A percentile compares a stretch with the other conserved stretches of the same genome.
Evolutionary conservation across 768 basidiomycete species (phyloP).

Genomic region (Kwoniella dendrophila): DNA sequence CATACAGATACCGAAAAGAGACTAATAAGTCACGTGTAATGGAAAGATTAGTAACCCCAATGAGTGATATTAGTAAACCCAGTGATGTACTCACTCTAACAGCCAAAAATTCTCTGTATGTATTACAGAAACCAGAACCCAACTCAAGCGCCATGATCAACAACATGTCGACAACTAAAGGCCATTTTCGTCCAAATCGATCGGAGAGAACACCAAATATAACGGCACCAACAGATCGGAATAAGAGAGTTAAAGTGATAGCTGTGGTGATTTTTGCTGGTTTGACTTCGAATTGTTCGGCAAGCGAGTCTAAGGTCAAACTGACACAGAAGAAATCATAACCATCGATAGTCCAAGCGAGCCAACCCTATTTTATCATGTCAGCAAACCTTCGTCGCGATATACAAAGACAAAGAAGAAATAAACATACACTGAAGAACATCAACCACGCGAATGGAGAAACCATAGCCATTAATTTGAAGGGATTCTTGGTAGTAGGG

Average conservation of each 20-base stretch:
- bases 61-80: no score
- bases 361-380: constrained; percentile 61
- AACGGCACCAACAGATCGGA: constrained; percentile 69
- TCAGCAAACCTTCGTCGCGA: constrained; percentile 1
- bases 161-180: constrained; percentile 61
- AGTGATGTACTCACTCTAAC: constrained; percentile 52
- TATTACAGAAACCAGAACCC: constrained; percentile 76
- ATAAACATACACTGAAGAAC: constrained; percentile 48
- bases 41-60: no score
- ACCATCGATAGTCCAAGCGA: constrained; percentile 85
- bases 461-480: constrained; percentile 49
- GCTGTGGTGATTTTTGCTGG: constrained; percentile 45
- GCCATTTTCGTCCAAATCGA: constrained; percentile 92
- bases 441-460: constrained; percentile 48
- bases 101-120: constrained; percentile 76
- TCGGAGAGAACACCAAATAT: constrained; percentile 85
- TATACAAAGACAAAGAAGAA: no score
- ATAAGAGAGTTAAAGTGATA: constrained; percentile 90
- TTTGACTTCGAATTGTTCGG: constrained; percentile 46
- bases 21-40: constrained; percentile 58
- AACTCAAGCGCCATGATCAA: constrained; percentile 74
- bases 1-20: constrained; percentile 68
- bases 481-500: constrained; percentile 45
- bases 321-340: constrained; percentile 79
- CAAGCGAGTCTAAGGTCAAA: constrained; percentile 52